These are phyloP conservation scores for Lepidium aucheri DNA, from an alignment of 345 rosid species.

Conservation along the genomic window DNA sequence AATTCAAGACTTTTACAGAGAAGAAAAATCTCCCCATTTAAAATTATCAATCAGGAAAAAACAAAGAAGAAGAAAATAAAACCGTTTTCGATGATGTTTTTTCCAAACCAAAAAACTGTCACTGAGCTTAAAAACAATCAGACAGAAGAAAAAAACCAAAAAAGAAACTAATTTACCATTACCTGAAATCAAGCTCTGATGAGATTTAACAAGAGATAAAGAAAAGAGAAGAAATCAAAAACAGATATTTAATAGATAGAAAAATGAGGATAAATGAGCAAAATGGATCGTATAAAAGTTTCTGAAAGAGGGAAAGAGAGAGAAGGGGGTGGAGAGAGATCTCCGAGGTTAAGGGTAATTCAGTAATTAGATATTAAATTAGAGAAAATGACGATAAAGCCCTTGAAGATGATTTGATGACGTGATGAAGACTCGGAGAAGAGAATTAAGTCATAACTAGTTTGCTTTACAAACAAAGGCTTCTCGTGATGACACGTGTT, in stretches of 20 bases:
- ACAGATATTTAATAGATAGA: background rate
- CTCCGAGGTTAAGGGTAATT: background rate
- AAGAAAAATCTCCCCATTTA: background rate
- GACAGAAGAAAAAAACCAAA: background rate
- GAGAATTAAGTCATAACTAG: conserved; percentile 1
- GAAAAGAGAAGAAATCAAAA: conserved; percentile 1
- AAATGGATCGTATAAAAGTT: conserved; percentile 11
- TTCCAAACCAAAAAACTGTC: background rate
- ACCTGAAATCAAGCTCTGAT: conserved; percentile 25
- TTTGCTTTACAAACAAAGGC: background rate
- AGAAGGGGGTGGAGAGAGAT: conserved; percentile 5
- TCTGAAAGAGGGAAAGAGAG: conserved; percentile 7
- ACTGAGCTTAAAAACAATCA: conserved; percentile 19
- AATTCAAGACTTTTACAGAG: background rate
- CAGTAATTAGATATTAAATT: background rate
- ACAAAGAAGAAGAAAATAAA: background rate
- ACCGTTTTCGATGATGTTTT: background rate
- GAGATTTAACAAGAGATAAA: background rate
- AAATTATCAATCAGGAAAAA: background rate
- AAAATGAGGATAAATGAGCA: conserved; percentile 1
- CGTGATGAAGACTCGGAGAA: conserved; percentile 21
- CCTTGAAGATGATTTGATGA: no score
- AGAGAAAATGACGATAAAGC: background rate
- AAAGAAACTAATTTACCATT: background rate
- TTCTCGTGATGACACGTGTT: background rate